Percentiles rank a stretch among this genome's conserved stretches.
These are phyloP conservation scores for Lenzites betulinus DNA, from an alignment of 768 basidiomycete species.

Conservation along the genomic window DNA sequence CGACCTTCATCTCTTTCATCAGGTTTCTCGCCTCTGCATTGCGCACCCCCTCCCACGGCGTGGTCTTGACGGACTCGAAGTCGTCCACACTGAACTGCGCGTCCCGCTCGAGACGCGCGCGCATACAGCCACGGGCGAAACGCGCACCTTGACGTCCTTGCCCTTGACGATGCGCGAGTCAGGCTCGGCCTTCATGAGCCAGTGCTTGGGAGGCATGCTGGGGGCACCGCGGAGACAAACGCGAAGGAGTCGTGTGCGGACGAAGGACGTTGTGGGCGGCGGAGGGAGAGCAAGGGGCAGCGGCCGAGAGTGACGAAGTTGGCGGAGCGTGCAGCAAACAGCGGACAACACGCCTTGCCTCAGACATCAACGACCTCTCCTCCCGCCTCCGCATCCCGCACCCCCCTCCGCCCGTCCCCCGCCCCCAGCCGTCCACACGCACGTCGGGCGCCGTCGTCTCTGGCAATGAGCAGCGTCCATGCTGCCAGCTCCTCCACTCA, in stretches of 20 bases:
- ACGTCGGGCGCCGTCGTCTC: slow-evolving; percentile 21
- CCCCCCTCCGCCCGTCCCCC: slow-evolving; percentile 9
- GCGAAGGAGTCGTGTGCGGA: slow-evolving; percentile 4
- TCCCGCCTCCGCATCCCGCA: slow-evolving; percentile 5
- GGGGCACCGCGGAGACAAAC: not conserved
- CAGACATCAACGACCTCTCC: slow-evolving; percentile 28
- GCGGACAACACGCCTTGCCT: slow-evolving; percentile 31
- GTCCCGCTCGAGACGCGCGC: slow-evolving; percentile 10
- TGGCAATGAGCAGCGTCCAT: slow-evolving; percentile 45
- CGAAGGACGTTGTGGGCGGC: slow-evolving; percentile 12
- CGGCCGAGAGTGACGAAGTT: slow-evolving; percentile 16
- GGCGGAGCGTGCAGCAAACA: slow-evolving; percentile 31
- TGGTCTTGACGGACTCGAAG: slow-evolving; percentile 68
- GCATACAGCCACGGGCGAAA: slow-evolving; percentile 26
- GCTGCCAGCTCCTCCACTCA: slow-evolving; percentile 36
- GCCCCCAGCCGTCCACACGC: slow-evolving; percentile 21
- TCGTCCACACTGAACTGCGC: slow-evolving; percentile 83
- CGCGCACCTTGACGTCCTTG: slow-evolving; percentile 75
- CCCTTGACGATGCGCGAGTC: slow-evolving; percentile 84
- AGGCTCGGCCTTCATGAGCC: slow-evolving; percentile 88
- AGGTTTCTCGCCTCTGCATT: slow-evolving; percentile 82
- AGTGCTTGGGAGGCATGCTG: slow-evolving; percentile 37
- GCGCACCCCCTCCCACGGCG: slow-evolving; percentile 87
- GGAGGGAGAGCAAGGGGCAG: slow-evolving; percentile 86
- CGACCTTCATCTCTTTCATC: slow-evolving; percentile 78